Evolutionary conservation across 179 eudicot genomes (phyloP), one percentile per base, ranked within the genome.

Genomic region (Beta lomatogona): DNA sequence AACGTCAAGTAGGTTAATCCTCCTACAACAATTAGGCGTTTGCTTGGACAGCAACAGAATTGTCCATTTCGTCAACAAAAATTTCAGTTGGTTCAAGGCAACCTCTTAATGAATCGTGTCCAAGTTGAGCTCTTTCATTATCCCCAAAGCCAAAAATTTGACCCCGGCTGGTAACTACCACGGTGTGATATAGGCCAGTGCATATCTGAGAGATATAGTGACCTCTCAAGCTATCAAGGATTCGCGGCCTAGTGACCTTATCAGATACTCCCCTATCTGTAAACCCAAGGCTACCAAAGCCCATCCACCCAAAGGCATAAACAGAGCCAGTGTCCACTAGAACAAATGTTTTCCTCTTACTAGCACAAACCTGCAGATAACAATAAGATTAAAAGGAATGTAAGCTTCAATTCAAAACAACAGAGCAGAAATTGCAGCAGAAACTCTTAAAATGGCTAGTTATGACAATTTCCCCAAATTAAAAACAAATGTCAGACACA

Each of bases 281-380:
- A 79, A 96, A 92, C 61, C 99, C 98, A 4, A 96, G 93, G 86
- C 99, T 94, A n/a, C 98, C 98, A 77, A 93, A 96, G 28, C 89
- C 98, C 97, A 94, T 94, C 97, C 97, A 93, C 22, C 98, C 99
- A 77, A 94, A 96, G 48, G 92, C 99, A 73, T 89, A 92, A 53
- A 94, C 88, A 13, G 88, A 85, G 55, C 99, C 99, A 41, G 86
- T 86, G 77, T 96, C 98, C 50, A 82, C 85, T 73, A 96, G 85
- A 64, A 96, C 98, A 80, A 94, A 96, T 3, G 95, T 92, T 86
- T 96, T 96, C 88, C 98, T 89, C 91, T 91, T 96, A 65, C 98
- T 91, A 58, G 99, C 99, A 85, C 99, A 96, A 22, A 94, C 99
- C 99, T 95, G 87, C 72, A 78, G 60, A 75, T 16, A 61, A 81